Evolutionary conservation across 2,329 filamentous ascomycete genomes (phyloP), one percentile per base, ranked within the genome.

Genomic region (Ascomycota sp.): DNA sequence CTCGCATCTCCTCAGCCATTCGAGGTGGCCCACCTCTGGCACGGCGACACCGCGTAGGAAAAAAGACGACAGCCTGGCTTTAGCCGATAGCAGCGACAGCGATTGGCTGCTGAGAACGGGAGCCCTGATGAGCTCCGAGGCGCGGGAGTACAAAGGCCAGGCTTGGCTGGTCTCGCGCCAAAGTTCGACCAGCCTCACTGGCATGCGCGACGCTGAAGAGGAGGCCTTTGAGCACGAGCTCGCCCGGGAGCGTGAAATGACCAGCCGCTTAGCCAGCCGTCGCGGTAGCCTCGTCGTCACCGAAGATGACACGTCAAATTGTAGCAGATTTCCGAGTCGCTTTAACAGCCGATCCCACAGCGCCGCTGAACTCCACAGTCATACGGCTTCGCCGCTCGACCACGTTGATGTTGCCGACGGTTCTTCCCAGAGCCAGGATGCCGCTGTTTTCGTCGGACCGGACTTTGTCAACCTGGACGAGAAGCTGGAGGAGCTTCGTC

Each of bases 111-210:
- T 74, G 21, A 62, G 72, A 25, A 64, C 71, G 1, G 72, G 72
- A 32, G 69, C 69, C 6, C 47, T 73, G 32, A 65, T 78, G 42
- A 66, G 66, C 36, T 64, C 62, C 34, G 68, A 72, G 46, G 59
- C 71, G 12, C 59, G 72, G 36, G 73, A 78, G 46, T 72, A 59
- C 44, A 77, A 77, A 51, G 74, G 74, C 10, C 72, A 78, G 50
- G 56, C 65, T 10, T 79, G 74, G 74, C 62, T 79, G 13, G 57
- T 68, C n/a, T 68, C 70, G 21, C 61, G 70, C 32, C 68, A 66
- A 35, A 74, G 69, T 47, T 74, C 71, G 2, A 76, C 70, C 7
- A 73, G 65, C 44, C 57, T 76, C 12, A 54, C 61, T 1, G 66
- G 59, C 21, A 50, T 62, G 45, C 56, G 53, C 7, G 61, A 67